Evolutionary conservation across 306 rosid genomes (phyloP), one percentile per base, ranked within the genome.

Genomic region (Sindora glabra): DNA sequence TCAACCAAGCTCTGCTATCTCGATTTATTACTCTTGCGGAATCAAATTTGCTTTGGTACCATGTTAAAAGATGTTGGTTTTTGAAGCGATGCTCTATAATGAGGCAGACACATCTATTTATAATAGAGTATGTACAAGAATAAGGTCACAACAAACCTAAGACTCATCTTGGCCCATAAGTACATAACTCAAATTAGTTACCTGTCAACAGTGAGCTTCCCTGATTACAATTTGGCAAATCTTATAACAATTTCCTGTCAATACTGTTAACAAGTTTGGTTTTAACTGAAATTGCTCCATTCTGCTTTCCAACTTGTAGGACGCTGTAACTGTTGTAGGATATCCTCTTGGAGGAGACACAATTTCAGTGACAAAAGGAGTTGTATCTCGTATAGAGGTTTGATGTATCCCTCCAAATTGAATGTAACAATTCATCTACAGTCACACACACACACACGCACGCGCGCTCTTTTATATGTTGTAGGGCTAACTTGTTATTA

Each of bases 281-380:
- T 55, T 73, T 24, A 36, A 50, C 58, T 49, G 10, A 59, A 50
- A 25, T 37, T 51, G 51, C 30, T 60, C 38, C 19, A 27, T 60
- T 16, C 9, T 57, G 21, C 61, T 23, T 58, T 32, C 62, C 63
- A 45, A 70, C 36, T 68, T 74, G 83, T 81, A 92, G 99, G 99
- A 92, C 68, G 82, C 99, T 68, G 99, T 92, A 58, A 94, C 97
- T 39, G 99, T 94, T 69, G 99, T 94, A 38, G 99, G 99, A 68
- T 94, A 94, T 68, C 97, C 97, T 63, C 87, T 94, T 54, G 99
- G 99, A 73, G 99, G 99, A 67, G 99, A 94, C 76, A 94, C 99
- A 52, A 92, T 92, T 70, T 92, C 97, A 48, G 99, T 92, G 64
- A 92, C 99, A 10, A 86, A 89, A 78, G 99, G 99, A 56, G 99